These are phyloP conservation scores for Knoxia roxburghii DNA, from an alignment of 257 asterid species.

Conservation along the genomic window DNA sequence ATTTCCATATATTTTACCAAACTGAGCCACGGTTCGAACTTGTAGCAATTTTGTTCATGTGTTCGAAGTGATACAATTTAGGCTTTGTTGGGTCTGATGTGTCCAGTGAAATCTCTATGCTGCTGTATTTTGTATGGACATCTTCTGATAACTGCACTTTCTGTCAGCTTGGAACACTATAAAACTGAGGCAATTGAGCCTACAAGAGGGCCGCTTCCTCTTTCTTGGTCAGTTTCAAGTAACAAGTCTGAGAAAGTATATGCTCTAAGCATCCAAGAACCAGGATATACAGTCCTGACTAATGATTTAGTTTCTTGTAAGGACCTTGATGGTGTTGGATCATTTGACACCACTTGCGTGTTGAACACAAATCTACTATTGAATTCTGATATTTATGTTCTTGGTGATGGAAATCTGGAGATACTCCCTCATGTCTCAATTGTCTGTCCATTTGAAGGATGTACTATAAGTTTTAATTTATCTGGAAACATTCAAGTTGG, in stretches of 20 bases:
- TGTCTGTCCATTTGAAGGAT: conserved; percentile 68
- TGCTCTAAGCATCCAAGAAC: conserved; percentile 18
- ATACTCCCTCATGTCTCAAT: conserved; percentile 67
- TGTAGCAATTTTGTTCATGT: conserved; percentile 23
- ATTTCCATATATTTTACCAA: not conserved
- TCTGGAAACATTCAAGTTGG: conserved; percentile 78
- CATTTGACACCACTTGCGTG: conserved; percentile 70
- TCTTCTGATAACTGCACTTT: conserved; percentile 32
- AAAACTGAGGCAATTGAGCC: conserved; percentile 23
- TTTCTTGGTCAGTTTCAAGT: conserved; percentile 23
- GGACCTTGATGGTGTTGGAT: conserved; percentile 89
- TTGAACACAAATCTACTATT: conserved; percentile 48
- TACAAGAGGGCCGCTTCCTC: conserved; percentile 26
- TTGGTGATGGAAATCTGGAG: conserved; percentile 80
- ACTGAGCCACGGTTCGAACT: not conserved
- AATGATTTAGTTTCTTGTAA: conserved; percentile 55
- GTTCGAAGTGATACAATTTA: conserved; percentile 21
- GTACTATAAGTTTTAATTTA: conserved; percentile 69
- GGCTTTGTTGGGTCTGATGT: conserved; percentile 49
- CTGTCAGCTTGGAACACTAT: conserved; percentile 31
- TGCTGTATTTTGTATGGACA: conserved; percentile 63
- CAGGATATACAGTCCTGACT: conserved; percentile 14
- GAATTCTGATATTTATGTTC: conserved; percentile 45
- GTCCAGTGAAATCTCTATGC: conserved; percentile 42
- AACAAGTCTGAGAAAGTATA: conserved; percentile 24